Base-by-base conservation (phyloP, 768 basidiomycete species). In the Termitomyces sp. region DNA sequence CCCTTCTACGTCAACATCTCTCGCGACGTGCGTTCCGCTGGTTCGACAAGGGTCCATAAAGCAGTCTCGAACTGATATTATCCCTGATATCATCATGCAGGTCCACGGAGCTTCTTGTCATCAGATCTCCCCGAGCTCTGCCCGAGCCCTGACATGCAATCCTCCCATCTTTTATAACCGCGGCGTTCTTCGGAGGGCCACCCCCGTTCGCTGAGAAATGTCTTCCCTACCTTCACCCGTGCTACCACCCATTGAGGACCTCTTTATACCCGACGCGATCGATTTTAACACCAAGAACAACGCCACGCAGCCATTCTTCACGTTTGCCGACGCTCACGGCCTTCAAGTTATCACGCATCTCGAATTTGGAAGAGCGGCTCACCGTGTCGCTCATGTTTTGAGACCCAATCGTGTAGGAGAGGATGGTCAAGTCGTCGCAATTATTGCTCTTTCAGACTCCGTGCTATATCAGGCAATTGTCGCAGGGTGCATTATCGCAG, bases 331-430 rank as follows among this genome's bases (percentile, higher is more conserved):
- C 26, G 40, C 58, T 13, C 49, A 66, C 18, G 50, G 63, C 3
- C 53, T 68, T 22, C 58, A 59, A 1, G 39, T 60, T 18, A 66
- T 79, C 16, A 67, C 72, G 1, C 69, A 69, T 43, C 53, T 74
- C 6, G 75, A 79, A 43, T 79, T 77, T 57, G 68, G 66, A 14
- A 71, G 72, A 18, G 78, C 76, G 0, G 70, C 68, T 33, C 73
- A 78, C 46, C 69, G 76, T 3, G 60, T 72, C n/a, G 74, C 76
- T 0, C 71, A 72, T 52, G 56, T 62, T 26, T 32, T 76, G 18
- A 66, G 73, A 7, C 74, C 73, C 0, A 50, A 57, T 14, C 64
- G 70, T 2, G 48, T 37, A 32, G 58, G 68, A 0, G 32, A 54
- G 4, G 67, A 71, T 32, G 64, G 62, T 5, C 61, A 56, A 14